Evolutionary conservation across 2,329 filamentous ascomycete genomes (phyloP), one percentile per base, ranked within the genome.

Genomic region (Chrysosporium keratinophilum): DNA sequence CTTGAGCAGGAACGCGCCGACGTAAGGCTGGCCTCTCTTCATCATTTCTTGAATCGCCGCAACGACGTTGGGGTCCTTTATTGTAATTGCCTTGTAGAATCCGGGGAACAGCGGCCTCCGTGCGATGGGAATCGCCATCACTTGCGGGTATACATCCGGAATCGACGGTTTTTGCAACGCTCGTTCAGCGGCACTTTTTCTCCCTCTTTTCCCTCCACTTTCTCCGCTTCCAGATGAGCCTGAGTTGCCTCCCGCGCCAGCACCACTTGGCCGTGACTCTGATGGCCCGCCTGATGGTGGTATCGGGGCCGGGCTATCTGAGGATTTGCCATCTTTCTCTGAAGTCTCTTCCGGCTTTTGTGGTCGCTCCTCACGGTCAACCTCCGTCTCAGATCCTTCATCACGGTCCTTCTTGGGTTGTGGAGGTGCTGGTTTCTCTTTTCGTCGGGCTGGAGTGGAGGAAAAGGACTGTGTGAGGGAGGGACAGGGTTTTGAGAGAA

Each of bases 41-140:
- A 97, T 88, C 78, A 95, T 93, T 67, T 98, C 94, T 55, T 90
- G 86, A 60, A 98, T 95, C 19, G 93, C 93, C 39, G 84, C 83
- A 12, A 90, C 86, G 35, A 98, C 93, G 62, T 93, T 87, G 15
- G 87, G 87, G 65, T 98, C 89, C 66, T 88, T 85, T 61, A 98
- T 95, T 2, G 91, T 98, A 61, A 98, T 93, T 9, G 93, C 91
- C 72, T 98, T 98, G 76, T 98, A 98, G 71, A 97, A 98, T 1
- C 93, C 93, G 1, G 93, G 93, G 71, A 97, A 98, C 11, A 98
- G 75, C 10, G 93, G 93, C 51, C 93, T 80, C 69, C 94, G 89
- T 28, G 88, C 87, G 63, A 98, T 96, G 6, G 93, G 93, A 54
- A 98, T 95, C 1, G 91, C 91, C 79, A 98, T 88, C 53, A 98